Percentiles rank a stretch among this genome's conserved stretches.
phyloP scores from a whole-genome alignment of 1,284 basidiomycete species.

The Boletus semigastroideus region DNA sequence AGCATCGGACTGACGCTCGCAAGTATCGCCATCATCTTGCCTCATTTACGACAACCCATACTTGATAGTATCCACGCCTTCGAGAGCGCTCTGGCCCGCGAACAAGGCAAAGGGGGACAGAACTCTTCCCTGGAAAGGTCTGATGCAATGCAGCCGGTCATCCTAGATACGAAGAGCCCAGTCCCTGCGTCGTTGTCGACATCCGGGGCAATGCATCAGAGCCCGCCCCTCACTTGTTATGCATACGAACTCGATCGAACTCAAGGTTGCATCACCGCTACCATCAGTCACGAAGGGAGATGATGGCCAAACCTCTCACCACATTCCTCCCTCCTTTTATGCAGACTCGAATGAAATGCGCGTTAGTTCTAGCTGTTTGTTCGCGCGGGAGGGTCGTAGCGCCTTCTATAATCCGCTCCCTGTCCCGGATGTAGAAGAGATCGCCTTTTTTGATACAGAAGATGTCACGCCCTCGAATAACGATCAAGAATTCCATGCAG shows the following conservation, averaged over 20 bases:
- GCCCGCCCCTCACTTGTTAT: background rate
- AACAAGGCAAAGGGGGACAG: background rate
- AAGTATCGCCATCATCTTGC: constrained; percentile 27
- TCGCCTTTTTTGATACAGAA: constrained; percentile 17
- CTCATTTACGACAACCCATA: constrained; percentile 24
- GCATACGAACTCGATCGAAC: constrained; percentile 3
- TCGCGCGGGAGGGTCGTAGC: constrained; percentile 2
- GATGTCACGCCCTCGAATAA: background rate
- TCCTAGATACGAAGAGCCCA: background rate
- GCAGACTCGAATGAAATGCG: background rate
- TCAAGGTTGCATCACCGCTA: background rate
- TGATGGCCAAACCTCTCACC: background rate
- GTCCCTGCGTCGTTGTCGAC: background rate
- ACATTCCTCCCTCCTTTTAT: background rate
- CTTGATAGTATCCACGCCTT: constrained; percentile 11
- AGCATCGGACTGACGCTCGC: constrained; percentile 28
- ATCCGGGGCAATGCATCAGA: background rate
- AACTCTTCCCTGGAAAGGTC: background rate
- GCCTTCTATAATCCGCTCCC: constrained; percentile 20
- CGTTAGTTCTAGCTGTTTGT: background rate
- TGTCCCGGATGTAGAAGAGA: constrained; percentile 13
- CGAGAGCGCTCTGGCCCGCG: background rate
- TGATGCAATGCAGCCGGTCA: background rate
- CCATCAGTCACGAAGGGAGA: background rate
- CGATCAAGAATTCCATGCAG: background rate